Conservation (phyloP, 768 basidiomycete genomes). For the Boletellus sp. region DNA sequence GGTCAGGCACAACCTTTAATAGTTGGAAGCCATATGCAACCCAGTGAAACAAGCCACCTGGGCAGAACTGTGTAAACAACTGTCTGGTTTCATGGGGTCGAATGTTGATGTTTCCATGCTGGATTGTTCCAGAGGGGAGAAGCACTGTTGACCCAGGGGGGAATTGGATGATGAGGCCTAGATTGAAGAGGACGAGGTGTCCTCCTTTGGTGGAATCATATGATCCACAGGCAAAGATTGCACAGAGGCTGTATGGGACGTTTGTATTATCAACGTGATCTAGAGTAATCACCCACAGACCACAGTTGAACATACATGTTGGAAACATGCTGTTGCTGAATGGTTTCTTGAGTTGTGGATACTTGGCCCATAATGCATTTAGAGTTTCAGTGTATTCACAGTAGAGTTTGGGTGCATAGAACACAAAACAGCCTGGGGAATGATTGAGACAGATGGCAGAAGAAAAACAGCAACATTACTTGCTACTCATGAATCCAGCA, state of each 20-base stretch:
- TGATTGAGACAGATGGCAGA: too few species aligned
- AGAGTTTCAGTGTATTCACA: slow-evolving; percentile 10
- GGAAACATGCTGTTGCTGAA: slow-evolving; percentile 30
- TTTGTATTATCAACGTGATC: slow-evolving; percentile 31
- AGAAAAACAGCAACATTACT: too few species aligned
- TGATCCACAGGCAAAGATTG: slow-evolving; percentile 27
- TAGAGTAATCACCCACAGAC: slow-evolving; percentile 5
- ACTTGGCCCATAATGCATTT: too few species aligned
- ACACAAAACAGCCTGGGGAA: slow-evolving; percentile 1
- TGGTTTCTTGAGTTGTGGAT: too few species aligned
- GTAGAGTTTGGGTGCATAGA: slow-evolving; percentile 23
- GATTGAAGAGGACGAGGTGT: neutral
- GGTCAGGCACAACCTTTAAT: too few species aligned
- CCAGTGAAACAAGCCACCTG: neutral
- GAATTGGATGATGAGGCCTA: neutral
- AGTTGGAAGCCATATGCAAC: neutral
- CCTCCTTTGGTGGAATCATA: neutral
- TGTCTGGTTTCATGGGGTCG: neutral
- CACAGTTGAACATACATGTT: slow-evolving; percentile 30
- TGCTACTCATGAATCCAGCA: too few species aligned
- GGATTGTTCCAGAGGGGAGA: neutral
- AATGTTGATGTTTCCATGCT: neutral
- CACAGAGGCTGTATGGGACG: slow-evolving; percentile 31
- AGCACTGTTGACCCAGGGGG: neutral
- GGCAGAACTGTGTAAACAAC: slow-evolving; percentile 5